Evolutionary conservation across 345 rosid species (phyloP), one percentile per base, ranked within the genome.

Genomic region (Clarkia xantiana): DNA sequence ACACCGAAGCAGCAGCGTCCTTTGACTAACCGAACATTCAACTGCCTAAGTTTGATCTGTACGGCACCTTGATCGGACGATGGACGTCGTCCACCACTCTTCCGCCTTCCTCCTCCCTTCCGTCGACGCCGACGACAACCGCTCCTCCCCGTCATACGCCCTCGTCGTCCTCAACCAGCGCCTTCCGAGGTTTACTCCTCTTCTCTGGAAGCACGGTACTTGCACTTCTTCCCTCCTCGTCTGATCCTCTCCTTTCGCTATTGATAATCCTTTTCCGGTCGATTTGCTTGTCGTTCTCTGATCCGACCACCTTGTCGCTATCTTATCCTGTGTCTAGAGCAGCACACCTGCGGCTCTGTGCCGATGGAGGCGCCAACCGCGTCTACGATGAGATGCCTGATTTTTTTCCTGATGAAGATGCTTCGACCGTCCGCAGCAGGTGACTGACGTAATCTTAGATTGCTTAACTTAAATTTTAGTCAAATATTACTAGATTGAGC

Each of bases 361-460:
- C 97, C 48, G 99, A 93, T 66, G 99, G 99, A 14, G 99, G 99
- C 52, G 99, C 99, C 44, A 93, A 93, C 60, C 99, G 97, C 3
- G 38, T 93, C 61, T 82, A 57, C 64, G 99, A 93, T 25, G 97
- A 87, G 51, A 72, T 93, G 66, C 95, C 99, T 57, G 75, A 44
- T 10, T 63, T 84, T 43, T 63, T 84, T 45, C 91, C 94, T 17
- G 18, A 14, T 1, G 81, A 84, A 53, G 82, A 77, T 48, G 78
- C 82, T 60, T 43, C 49, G 4, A 53, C 47, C 52, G 62, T 93
- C 49, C 71, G 97, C 40, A 60, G 53, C 59, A 80, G 94, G 99
- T 90, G 57, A 14, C 8, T 44, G 14, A 1, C 39, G 50, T 36
- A 29, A n/a, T 13, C 20, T 0, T 39, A 13, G 3, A 14, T 36